phyloP scores from a whole-genome alignment of 768 basidiomycete species.

The Royoungia palumana region DNA sequence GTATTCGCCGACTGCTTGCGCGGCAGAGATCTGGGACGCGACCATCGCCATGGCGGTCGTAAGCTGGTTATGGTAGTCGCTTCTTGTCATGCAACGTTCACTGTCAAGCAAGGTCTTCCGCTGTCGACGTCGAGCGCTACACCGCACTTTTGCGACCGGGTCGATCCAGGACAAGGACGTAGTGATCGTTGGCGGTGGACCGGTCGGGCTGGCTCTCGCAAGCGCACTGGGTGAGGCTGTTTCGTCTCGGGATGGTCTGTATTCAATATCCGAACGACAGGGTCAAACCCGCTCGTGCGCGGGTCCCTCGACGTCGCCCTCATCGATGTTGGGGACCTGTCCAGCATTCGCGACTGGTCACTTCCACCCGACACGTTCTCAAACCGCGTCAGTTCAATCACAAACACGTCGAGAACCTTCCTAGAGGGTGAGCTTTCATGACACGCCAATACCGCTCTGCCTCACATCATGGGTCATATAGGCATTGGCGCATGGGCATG shows the following conservation, averaged over 20 bases:
- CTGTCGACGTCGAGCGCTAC: conserved; percentile 3
- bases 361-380: conserved; percentile 56
- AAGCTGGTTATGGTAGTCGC: not conserved
- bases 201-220: conserved; percentile 86
- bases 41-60: too few relatives aligned
- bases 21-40: too few relatives aligned
- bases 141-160: conserved; percentile 19
- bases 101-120: too few relatives aligned
- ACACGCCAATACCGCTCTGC: not conserved
- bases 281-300: conserved; percentile 48
- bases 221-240: conserved; percentile 68
- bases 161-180: conserved; percentile 65
- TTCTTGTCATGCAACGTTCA: not conserved
- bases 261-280: conserved; percentile 33
- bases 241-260: not conserved
- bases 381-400: conserved; percentile 85
- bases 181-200: conserved; percentile 93
- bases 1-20: conserved; percentile 85
- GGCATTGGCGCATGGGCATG: conserved; percentile 84
- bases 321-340: conserved; percentile 79
- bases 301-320: conserved; percentile 62
- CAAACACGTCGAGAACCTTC: conserved; percentile 66
- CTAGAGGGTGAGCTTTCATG: too few relatives aligned
- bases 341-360: too few relatives aligned
- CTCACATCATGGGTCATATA: conserved; percentile 27